Evolutionary conservation across 352 stramenopile genomes (phyloP).

Genomic region (Globisporangium echinulatum): DNA sequence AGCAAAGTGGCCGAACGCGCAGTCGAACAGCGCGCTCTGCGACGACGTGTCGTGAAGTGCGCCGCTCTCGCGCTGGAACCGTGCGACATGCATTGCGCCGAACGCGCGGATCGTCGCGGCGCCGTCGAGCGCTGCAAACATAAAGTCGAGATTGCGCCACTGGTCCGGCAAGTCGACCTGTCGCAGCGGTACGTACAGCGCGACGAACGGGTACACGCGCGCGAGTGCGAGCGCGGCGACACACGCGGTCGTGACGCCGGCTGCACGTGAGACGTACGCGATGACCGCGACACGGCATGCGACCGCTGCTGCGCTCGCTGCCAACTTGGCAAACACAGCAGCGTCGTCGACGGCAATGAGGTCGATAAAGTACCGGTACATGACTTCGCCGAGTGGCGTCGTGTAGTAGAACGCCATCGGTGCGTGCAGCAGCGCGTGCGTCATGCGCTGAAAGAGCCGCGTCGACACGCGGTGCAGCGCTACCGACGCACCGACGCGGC

Average conservation of each 20-base stretch:
- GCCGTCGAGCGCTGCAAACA: slow-evolving; percentile 35
- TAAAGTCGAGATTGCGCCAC: slow-evolving; percentile 31
- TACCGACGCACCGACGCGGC: slow-evolving; percentile 8
- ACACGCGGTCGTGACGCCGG: slow-evolving; percentile 8
- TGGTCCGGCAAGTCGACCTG: slow-evolving; percentile 22
- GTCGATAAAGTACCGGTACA: slow-evolving; percentile 34
- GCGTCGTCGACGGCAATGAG: slow-evolving; percentile 22
- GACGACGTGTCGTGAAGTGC: slow-evolving; percentile 23
- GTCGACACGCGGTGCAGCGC: slow-evolving; percentile 20
- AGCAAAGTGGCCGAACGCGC: slow-evolving; percentile 28
- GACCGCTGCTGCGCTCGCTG: slow-evolving; percentile 4
- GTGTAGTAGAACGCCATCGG: slow-evolving; percentile 41
- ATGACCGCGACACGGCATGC: slow-evolving; percentile 23
- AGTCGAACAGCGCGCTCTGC: slow-evolving; percentile 17
- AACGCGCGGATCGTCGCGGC: slow-evolving; percentile 34
- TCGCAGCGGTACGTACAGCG: slow-evolving; percentile 6
- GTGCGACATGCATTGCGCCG: slow-evolving; percentile 20
- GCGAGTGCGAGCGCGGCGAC: slow-evolving; percentile 11
- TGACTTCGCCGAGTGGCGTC: slow-evolving; percentile 32
- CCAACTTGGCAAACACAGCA: slow-evolving; percentile 16
- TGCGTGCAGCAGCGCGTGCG: slow-evolving; percentile 21
- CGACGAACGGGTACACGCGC: not conserved
- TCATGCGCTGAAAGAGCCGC: slow-evolving; percentile 31
- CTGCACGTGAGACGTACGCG: slow-evolving; percentile 29
- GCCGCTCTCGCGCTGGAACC: slow-evolving; percentile 24